Percentiles rank a stretch among this genome's conserved stretches.
Evolutionary conservation across 129 eudicot genomes (phyloP).

Genomic region (Helianthus tuberosus): DNA sequence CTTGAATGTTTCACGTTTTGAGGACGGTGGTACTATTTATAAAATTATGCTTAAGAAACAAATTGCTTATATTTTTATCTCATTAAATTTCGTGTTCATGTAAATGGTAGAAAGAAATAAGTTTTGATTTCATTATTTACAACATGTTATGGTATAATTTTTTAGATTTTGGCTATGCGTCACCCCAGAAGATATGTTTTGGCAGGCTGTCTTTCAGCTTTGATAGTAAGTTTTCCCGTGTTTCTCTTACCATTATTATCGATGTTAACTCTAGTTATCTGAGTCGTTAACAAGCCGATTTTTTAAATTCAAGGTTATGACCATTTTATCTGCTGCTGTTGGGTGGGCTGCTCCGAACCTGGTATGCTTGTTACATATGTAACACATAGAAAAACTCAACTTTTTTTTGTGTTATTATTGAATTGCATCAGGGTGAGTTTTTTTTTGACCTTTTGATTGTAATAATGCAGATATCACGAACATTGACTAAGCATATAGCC

Average conservation of each 20-base stretch:
- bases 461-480: constrained; percentile 72
- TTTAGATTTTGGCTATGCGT: constrained; percentile 98
- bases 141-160: constrained; percentile 16
- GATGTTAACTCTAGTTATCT: background rate
- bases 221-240: constrained; percentile 57
- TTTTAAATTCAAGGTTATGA: constrained; percentile 72
- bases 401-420: background rate
- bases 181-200: constrained; percentile 92
- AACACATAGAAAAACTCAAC: constrained; percentile 14
- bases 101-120: background rate
- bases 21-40: constrained; percentile 7
- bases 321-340: constrained; percentile 84
- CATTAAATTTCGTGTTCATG: no score
- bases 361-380: constrained; percentile 45
- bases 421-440: background rate
- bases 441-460: constrained; percentile 18
- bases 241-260: background rate
- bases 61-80: background rate
- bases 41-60: constrained; percentile 22
- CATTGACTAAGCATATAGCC: constrained; percentile 85
- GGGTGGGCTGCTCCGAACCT: constrained; percentile 99
- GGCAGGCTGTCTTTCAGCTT: constrained; percentile 85
- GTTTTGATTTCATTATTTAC: background rate
- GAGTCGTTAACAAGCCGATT: constrained; percentile 2
- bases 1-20: background rate